phyloP scores from a whole-genome alignment of 2,329 filamentous ascomycete species.

The Neonectria sp. region DNA sequence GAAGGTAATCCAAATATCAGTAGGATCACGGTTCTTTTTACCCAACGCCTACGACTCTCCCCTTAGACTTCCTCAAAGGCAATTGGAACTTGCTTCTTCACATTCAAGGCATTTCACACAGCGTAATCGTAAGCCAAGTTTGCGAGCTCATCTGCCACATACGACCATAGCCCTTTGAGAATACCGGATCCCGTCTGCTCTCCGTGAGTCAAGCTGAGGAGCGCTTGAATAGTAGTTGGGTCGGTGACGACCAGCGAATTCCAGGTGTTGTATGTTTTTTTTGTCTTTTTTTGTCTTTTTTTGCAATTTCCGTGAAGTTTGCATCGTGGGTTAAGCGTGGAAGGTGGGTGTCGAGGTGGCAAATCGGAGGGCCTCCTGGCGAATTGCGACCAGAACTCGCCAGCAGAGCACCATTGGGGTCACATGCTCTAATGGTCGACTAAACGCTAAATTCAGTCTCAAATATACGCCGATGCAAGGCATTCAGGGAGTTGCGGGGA shows the following conservation, averaged over 20 bases:
- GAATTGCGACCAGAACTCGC: too few species aligned
- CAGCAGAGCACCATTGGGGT: not conserved
- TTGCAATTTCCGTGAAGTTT: not conserved
- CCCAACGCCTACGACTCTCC: too few species aligned
- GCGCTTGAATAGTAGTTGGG: slow-evolving; percentile 16
- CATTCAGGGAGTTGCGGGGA: slow-evolving; percentile 4
- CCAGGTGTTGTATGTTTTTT: slow-evolving; percentile 18
- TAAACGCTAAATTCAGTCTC: not conserved
- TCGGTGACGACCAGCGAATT: slow-evolving; percentile 22
- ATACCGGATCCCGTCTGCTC: slow-evolving; percentile 13
- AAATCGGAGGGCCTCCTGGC: not conserved
- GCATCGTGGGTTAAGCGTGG: not conserved
- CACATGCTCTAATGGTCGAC: not conserved
- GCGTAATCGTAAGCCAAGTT: not conserved
- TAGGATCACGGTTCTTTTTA: too few species aligned
- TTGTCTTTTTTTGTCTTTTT: slow-evolving; percentile 7
- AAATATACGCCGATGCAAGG: not conserved
- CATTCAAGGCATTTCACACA: not conserved
- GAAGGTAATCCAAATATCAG: too few species aligned
- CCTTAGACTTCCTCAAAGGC: too few species aligned
- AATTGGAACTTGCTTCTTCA: too few species aligned
- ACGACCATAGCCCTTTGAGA: slow-evolving; percentile 16
- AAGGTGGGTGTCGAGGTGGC: not conserved
- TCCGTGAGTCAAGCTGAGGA: slow-evolving; percentile 8
- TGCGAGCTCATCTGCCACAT: not conserved